phyloP scores from a whole-genome alignment of 108 stramenopile species.

The Discostella pseudostelligera region DNA sequence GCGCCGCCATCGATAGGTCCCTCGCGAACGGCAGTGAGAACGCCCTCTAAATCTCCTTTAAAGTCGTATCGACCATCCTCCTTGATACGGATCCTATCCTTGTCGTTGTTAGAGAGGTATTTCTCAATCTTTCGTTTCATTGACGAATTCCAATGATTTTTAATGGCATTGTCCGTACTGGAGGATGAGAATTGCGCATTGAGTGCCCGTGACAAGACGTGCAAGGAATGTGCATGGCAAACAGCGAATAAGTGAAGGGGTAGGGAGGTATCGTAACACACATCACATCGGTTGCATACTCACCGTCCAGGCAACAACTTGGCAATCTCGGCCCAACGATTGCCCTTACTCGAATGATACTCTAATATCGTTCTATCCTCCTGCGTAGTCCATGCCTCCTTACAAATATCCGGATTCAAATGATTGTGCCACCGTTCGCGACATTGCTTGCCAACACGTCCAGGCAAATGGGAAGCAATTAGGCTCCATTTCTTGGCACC shows the following conservation, averaged over 20 bases:
- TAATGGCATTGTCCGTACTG: conserved; percentile 97
- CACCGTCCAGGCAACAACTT: conserved; percentile 77
- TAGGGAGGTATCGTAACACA: not conserved
- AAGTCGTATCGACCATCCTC: conserved; percentile 88
- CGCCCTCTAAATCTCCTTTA: conserved; percentile 80
- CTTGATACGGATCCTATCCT: conserved; percentile 37
- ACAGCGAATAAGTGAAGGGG: not conserved
- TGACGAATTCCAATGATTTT: conserved; percentile 95
- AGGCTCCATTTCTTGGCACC: conserved; percentile 55
- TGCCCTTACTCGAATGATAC: conserved; percentile 77
- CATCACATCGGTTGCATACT: not conserved
- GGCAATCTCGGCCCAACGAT: conserved; percentile 94
- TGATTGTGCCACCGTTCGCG: conserved; percentile 99
- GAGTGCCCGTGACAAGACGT: conserved; percentile 21
- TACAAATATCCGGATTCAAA: conserved; percentile 91
- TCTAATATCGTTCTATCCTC: conserved; percentile 89
- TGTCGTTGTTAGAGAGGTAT: conserved; percentile 60
- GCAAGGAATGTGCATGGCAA: not conserved
- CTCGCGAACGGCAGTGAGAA: conserved; percentile 74
- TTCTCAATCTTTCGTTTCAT: conserved; percentile 91
- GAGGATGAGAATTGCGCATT: no score
- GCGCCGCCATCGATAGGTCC: conserved; percentile 11
- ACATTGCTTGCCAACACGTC: conserved; percentile 98
- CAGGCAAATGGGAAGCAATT: conserved; percentile 58
- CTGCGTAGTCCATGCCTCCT: conserved; percentile 83